phyloP scores from a whole-genome alignment of 2,329 filamentous ascomycete genomes.

The Neurospora sp. region DNA sequence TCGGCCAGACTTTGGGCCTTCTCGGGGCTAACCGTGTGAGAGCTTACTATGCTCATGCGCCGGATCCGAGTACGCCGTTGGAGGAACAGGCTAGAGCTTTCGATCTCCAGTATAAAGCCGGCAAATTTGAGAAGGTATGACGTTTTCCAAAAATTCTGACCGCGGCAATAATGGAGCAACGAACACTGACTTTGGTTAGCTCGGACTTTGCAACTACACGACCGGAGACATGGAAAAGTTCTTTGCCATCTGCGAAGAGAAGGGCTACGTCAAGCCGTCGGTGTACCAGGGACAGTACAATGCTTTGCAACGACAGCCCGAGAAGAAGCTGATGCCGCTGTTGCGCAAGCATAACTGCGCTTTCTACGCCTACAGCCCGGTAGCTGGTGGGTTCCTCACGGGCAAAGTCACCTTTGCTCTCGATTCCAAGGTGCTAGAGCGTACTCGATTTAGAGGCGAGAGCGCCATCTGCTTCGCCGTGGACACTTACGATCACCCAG shows the following conservation, averaged over 20 bases:
- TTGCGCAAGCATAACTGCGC: slow-evolving; percentile 7
- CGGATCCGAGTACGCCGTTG: slow-evolving; percentile 19
- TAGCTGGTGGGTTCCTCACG: slow-evolving; percentile 14
- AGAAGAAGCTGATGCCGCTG: slow-evolving; percentile 10
- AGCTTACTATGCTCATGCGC: slow-evolving; percentile 18
- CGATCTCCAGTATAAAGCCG: slow-evolving; percentile 23
- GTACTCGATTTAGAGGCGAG: slow-evolving; percentile 10
- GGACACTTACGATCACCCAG: not conserved
- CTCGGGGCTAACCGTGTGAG: slow-evolving; percentile 1
- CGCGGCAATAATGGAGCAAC: not conserved
- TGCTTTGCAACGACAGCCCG: slow-evolving; percentile 16
- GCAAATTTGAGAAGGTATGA: slow-evolving; percentile 19
- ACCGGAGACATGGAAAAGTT: slow-evolving; percentile 20
- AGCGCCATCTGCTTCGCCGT: slow-evolving; percentile 1
- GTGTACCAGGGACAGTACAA: slow-evolving; percentile 29
- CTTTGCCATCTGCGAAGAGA: slow-evolving; percentile 19
- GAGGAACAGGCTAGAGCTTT: slow-evolving; percentile 20
- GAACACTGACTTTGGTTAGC: slow-evolving; percentile 5
- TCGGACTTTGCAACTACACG: slow-evolving; percentile 25
- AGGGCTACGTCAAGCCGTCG: slow-evolving; percentile 21
- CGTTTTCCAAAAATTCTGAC: not conserved
- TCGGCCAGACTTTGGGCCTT: slow-evolving; percentile 6
- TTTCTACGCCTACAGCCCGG: slow-evolving; percentile 9
- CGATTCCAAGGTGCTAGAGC: not conserved
- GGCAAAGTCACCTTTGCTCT: slow-evolving; percentile 9